Base-by-base conservation (phyloP, 306 rosid species). In the Alnus glutinosa region DNA sequence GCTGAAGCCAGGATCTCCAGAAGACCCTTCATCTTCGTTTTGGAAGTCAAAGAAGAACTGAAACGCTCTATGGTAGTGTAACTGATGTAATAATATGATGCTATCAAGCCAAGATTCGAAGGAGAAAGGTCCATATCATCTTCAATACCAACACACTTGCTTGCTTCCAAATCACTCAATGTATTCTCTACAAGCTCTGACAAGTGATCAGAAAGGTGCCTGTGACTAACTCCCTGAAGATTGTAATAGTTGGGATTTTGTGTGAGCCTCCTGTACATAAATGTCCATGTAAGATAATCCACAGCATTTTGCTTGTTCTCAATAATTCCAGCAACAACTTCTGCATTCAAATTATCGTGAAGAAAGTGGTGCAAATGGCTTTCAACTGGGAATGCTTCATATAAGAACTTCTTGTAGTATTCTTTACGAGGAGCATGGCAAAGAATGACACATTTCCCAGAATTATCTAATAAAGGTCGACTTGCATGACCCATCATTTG, bases 401-500 rank as follows among this genome's bases (percentile, higher is more conserved):
- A 91, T 69, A 94, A 79, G 85, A 94, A 92, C 85, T 94, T 94
- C 87, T 88, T 94, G 87, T 94, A 92, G 81, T 92, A 89, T 82
- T 92, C 98, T 80, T 92, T 94, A 15, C 95, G 95, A 71, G 97
- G 97, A 0, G 98, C 97, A 61, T 90, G 97, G 79, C 98, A 94
- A 83, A 92, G 90, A 80, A 94, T 92, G 84, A 94, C 97, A 85
- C 97, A 94, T 75, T 92, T 92, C 68, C 97, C 98, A 70, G 98
- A 91, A 75, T 89, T 83, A 78, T 94, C 98, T 18, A 88, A 82
- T 89, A 90, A 79, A 39, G 97, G 98, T 19, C 98, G 92, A 86
- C 97, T 91, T 18, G 97, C 97, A 90, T 89, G 98, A 83, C 97
- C 98, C 97, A 94, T 91, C 98, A 94, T 94, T 84, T 94, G 98